A percentile compares a stretch with the other conserved stretches of the same genome.
These are phyloP conservation scores for Ettlia oleoabundans DNA, from an alignment of 139 green algal species.

Conservation along the genomic window DNA sequence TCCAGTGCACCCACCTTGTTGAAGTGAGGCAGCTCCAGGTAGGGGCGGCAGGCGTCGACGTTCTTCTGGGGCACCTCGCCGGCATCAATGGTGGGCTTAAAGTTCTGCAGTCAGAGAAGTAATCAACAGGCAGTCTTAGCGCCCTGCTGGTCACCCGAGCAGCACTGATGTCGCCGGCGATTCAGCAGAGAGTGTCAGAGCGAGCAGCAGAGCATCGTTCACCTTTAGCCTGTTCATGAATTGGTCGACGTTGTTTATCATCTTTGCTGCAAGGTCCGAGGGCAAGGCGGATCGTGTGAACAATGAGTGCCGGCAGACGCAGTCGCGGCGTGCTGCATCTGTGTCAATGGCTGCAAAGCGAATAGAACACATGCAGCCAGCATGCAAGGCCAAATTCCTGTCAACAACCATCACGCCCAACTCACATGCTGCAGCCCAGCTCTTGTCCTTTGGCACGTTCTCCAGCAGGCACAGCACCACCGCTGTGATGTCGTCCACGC, in stretches of 20 bases:
- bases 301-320: neutral
- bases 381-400: neutral
- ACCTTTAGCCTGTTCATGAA: constrained; percentile 86
- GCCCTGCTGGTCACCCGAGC: too few relatives aligned
- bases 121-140: too few relatives aligned
- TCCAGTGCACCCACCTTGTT: constrained; percentile 67
- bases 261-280: constrained; percentile 50
- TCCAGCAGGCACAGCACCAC: constrained; percentile 89
- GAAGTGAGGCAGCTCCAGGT: constrained; percentile 87
- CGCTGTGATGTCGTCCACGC: constrained; percentile 90
- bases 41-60: constrained; percentile 79
- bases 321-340: neutral
- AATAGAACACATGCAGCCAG: neutral
- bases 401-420: neutral
- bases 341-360: neutral
- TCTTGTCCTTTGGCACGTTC: constrained; percentile 90
- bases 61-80: constrained; percentile 78
- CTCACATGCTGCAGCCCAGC: constrained; percentile 72
- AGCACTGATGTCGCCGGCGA: too few relatives aligned
- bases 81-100: constrained; percentile 89
- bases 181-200: too few relatives aligned
- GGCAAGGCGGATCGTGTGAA: neutral
- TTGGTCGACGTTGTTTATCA: constrained; percentile 92
- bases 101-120: constrained; percentile 42
- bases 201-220: neutral